Evolutionary conservation across 2,329 filamentous ascomycete species (phyloP).

Genomic region (Graphilbum sp.): DNA sequence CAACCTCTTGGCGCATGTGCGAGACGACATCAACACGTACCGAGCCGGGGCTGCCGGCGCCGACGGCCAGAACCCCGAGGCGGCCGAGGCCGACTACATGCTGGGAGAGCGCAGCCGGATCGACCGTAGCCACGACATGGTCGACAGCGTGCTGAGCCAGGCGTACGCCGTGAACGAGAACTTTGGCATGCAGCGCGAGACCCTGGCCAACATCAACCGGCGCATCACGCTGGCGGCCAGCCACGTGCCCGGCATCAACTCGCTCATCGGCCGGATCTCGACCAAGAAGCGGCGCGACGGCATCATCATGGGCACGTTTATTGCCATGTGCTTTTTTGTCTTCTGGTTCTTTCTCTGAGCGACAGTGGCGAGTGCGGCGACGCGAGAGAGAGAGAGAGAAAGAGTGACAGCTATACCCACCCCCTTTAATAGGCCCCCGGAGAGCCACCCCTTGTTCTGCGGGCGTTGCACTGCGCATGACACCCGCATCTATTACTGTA

Average conservation of each 20-base stretch:
- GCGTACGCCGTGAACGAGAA: conserved; percentile 93
- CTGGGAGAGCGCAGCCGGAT: conserved; percentile 72
- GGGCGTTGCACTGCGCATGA: too few relatives aligned
- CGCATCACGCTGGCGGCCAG: conserved; percentile 79
- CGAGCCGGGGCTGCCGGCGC: conserved; percentile 72
- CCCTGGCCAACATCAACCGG: conserved; percentile 72
- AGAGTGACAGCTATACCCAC: too few relatives aligned
- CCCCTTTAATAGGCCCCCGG: too few relatives aligned
- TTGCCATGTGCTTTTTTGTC: conserved; percentile 80
- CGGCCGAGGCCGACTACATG: conserved; percentile 93
- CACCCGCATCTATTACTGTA: too few relatives aligned
- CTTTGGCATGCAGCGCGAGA: conserved; percentile 77
- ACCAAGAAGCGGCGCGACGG: conserved; percentile 90
- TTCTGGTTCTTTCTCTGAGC: conserved; percentile 61
- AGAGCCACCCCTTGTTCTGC: too few relatives aligned
- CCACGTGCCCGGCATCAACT: conserved; percentile 85
- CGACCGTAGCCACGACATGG: conserved; percentile 78
- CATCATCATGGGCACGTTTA: conserved; percentile 80
- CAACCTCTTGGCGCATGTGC: conserved; percentile 80
- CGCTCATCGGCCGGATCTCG: conserved; percentile 80
- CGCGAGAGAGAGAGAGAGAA: too few relatives aligned
- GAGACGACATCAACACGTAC: conserved; percentile 83
- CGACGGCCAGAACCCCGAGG: conserved; percentile 35
- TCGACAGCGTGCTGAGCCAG: conserved; percentile 81
- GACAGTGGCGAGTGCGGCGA: too few relatives aligned